Base-by-base conservation (phyloP, 78 protist genomes). In the Speleostelium caveatum region DNA sequence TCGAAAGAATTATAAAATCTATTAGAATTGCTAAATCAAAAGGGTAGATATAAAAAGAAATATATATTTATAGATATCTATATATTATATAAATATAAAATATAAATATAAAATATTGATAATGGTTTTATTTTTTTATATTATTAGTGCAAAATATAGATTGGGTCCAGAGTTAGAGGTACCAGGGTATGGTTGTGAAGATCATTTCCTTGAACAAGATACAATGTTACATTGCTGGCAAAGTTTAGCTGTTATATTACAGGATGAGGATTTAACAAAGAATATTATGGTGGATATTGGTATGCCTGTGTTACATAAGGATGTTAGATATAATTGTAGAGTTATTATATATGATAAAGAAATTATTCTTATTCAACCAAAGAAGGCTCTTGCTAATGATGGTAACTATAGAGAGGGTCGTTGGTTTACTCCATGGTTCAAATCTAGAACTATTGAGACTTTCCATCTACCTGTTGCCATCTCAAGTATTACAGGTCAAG, bases 331-430 rank as follows among this genome's bases (percentile, higher is more conserved):
- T 94, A 97, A 97, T 74, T 92, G 96, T 76, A 87, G 98, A 24
- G 93, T 96, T 28, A 2, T 93, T 35, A 1, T 86, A 8, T 56
- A 60, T 36, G 59, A 96, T 86, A 45, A 78, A 24, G 19, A 33
- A 36, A 65, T 97, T 28, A 30, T 95, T 2, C 51, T 93, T 36
- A 90, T 97, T 5, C 92, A 94, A 26, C 98, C 98, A n/a, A 97
- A 97, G 69, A 53, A 96, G 59, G 76, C 35, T 71, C 36, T 96
- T 59, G 97, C 97, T 32, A 61, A 71, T 66, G 97, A 96, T 61
- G 98, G 98, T 53, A 97, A 97, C 72, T 97, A 97, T 91, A 78
- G 98, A 8, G 98, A 97, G 78, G 36, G 24, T 36, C 33, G 98
- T 33, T 96, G 92, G 92, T 96, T 96, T 39, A 77, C 95, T 7